phyloP scores from a whole-genome alignment of 805 yeast species.

The Henningerozyma blattae region DNA sequence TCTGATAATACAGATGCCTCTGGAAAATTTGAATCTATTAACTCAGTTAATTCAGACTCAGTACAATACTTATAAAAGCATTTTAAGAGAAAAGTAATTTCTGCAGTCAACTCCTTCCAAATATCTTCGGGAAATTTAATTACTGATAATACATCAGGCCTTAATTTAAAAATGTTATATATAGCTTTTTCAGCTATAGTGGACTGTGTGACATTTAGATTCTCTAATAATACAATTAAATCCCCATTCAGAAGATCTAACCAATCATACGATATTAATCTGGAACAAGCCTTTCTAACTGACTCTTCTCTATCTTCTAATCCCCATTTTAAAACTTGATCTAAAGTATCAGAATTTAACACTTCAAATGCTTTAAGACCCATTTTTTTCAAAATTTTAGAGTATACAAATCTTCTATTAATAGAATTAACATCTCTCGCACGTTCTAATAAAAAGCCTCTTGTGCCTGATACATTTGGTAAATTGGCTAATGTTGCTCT shows the following conservation, averaged over 20 bases:
- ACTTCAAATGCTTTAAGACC: constrained; percentile 41
- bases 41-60: constrained; percentile 36
- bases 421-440: constrained; percentile 68
- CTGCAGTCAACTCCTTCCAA: constrained; percentile 64
- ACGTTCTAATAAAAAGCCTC: constrained; percentile 56
- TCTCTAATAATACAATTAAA: constrained; percentile 56
- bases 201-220: constrained; percentile 58
- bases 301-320: constrained; percentile 70
- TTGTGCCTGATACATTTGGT: constrained; percentile 39
- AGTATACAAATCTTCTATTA: constrained; percentile 62
- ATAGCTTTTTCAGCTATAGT: constrained; percentile 58
- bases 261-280: constrained; percentile 67
- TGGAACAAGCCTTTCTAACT: constrained; percentile 61
- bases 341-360: constrained; percentile 36
- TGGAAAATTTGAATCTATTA: constrained; percentile 61
- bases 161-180: constrained; percentile 44
- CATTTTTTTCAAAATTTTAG: constrained; percentile 54
- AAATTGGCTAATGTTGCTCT: constrained; percentile 71
- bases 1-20: constrained; percentile 65
- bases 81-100: constrained; percentile 60
- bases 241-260: constrained; percentile 55
- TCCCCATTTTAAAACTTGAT: constrained; percentile 70
- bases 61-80: constrained; percentile 55
- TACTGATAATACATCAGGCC: constrained; percentile 50
- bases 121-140: constrained; percentile 51